Conservation (phyloP, 2,329 filamentous ascomycete genomes). For the Cytospora mali region DNA sequence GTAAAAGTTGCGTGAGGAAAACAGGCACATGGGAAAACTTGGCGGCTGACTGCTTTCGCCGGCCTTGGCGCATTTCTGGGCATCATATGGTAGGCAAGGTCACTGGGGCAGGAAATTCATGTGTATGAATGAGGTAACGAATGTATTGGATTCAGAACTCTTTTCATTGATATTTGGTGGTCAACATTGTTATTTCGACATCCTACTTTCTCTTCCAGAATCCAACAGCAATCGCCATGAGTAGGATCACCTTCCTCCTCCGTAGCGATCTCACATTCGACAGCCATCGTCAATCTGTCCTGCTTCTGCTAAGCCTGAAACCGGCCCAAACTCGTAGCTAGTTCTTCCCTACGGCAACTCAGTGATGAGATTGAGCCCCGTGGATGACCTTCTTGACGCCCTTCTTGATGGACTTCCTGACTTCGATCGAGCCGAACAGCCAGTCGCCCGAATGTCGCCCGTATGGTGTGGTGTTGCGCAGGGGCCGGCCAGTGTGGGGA, state of each 20-base stretch:
- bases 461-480: constrained; percentile 24
- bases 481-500: constrained; percentile 16
- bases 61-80: background rate
- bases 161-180: background rate
- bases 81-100: background rate
- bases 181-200: background rate
- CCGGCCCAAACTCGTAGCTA: background rate
- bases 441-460: constrained; percentile 27
- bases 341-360: background rate
- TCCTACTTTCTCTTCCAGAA: background rate
- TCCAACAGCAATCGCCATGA: background rate
- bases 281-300: constrained; percentile 2
- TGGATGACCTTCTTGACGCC: constrained; percentile 15
- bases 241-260: constrained; percentile 21
- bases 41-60: background rate
- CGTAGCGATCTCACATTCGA: constrained; percentile 3
- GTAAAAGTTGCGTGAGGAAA: constrained; percentile 6
- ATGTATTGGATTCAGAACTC: constrained; percentile 14
- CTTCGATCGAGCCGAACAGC: constrained; percentile 25
- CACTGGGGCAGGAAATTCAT: background rate
- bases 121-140: constrained; percentile 20
- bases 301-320: background rate
- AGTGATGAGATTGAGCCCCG: background rate
- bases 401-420: constrained; percentile 24
- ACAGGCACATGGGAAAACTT: background rate